Evolutionary conservation across 1,284 basidiomycete genomes (phyloP).

Genomic region (Abortiporus biennis): DNA sequence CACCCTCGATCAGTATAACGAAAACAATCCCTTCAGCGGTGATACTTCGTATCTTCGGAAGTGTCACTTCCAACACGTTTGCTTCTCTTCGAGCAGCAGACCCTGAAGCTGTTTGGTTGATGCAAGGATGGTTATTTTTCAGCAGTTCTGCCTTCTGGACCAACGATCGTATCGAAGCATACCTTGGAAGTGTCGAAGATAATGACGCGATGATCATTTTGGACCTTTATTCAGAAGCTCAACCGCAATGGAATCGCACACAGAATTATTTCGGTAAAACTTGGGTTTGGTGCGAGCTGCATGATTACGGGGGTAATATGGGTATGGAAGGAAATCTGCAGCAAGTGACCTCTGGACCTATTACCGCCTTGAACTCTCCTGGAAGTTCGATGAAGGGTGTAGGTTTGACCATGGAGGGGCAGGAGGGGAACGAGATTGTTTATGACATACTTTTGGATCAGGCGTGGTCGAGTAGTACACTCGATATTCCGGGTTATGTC

Average conservation of each 20-base stretch:
- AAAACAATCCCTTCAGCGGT: constrained; percentile 32
- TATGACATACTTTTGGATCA: constrained; percentile 37
- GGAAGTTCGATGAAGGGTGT: constrained; percentile 33
- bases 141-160: constrained; percentile 32
- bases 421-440: constrained; percentile 39
- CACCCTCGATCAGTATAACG: constrained; percentile 41
- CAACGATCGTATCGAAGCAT: constrained; percentile 31
- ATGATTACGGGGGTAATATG: constrained; percentile 37
- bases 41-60: constrained; percentile 29
- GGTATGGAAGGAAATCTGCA: constrained; percentile 36
- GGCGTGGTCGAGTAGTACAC: constrained; percentile 30
- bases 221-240: constrained; percentile 36
- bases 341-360: constrained; percentile 27
- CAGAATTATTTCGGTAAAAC: constrained; percentile 33
- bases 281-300: constrained; percentile 42
- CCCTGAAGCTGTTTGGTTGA: constrained; percentile 35
- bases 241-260: constrained; percentile 36
- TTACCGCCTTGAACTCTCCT: constrained; percentile 25
- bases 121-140: constrained; percentile 42
- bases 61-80: constrained; percentile 29
- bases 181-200: constrained; percentile 30
- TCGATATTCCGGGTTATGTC: constrained; percentile 28
- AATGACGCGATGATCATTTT: constrained; percentile 35
- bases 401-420: constrained; percentile 36
- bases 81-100: constrained; percentile 32